Evolutionary conservation across 805 yeast species (phyloP), one percentile per base, ranked within the genome.

Genomic region (Candida maris): DNA sequence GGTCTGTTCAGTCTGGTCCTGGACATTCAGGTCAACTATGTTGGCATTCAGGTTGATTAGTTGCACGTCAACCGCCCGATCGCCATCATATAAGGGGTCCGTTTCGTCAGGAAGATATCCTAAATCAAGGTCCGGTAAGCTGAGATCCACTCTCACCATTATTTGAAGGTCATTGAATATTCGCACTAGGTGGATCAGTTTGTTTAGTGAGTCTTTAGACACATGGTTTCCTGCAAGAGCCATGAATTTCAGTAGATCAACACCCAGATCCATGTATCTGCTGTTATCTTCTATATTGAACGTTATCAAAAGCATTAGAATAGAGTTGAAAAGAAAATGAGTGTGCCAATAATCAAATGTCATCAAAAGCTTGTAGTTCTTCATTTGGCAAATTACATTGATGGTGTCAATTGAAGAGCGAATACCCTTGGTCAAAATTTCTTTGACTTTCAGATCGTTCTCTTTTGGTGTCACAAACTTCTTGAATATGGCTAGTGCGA

Each of bases 261-360:
- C 44, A n/a, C 61, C 58, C 13, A 41, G 32, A 14, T 28, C 20
- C 31, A 51, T 30, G 19, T 36, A 27, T 6, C 30, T 22, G 14
- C 15, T 22, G 27, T 45, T 44, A 30, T 36, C 35, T 35, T 42
- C 44, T 19, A 37, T 33, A 14, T 32, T 37, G 31, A 41, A 37
- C 7, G 56, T 49, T 32, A 54, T 53, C 19, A 48, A 34, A 27
- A 56, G 44, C 10, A 65, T 57, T 32, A 63, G 39, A 7, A 62
- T 41, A 0, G 70, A 52, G 15, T 64, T 54, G 39, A 63, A 64
- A 30, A 65, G 49, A 41, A 60, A 62, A 39, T 65, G 62, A 4
- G 62, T 61, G 45, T 65, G 68, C 64, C 66, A 62, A 44, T 62
- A 64, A 22, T 65, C 70, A 51, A 56, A 63, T 14, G 64, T 57